phyloP scores from a whole-genome alignment of 208 protist genomes.

The Borovskyia barvae region DNA sequence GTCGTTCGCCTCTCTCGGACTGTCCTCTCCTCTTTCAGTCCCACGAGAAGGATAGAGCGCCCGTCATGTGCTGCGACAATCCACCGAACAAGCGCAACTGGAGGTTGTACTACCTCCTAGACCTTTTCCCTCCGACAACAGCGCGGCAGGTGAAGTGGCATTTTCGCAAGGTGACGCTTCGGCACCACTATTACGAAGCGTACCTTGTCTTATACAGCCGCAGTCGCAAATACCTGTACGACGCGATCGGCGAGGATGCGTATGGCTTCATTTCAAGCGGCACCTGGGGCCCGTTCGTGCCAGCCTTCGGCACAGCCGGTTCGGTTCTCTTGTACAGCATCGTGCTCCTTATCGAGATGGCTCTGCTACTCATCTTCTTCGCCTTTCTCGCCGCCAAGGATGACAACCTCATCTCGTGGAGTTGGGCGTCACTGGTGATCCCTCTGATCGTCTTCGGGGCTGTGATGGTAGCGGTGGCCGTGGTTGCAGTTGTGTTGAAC shows the following conservation, averaged over 20 bases:
- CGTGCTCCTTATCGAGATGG: constrained; percentile 50
- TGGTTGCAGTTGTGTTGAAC: constrained; percentile 61
- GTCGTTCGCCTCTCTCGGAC: too few species aligned
- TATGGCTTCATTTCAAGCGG: constrained; percentile 83
- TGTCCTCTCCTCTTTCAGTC: too few species aligned
- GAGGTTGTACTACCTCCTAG: constrained; percentile 83
- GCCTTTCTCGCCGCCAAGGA: constrained; percentile 53
- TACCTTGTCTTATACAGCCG: constrained; percentile 80
- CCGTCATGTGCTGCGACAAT: constrained; percentile 41
- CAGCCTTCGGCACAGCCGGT: constrained; percentile 46
- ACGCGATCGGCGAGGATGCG: constrained; percentile 73
- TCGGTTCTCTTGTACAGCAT: constrained; percentile 62
- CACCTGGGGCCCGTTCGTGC: constrained; percentile 83
- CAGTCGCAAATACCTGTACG: constrained; percentile 81
- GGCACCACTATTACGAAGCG: constrained; percentile 87
- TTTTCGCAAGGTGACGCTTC: constrained; percentile 83
- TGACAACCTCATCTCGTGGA: constrained; percentile 36
- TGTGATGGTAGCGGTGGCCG: constrained; percentile 42
- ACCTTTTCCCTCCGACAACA: constrained; percentile 64
- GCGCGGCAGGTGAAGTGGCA: constrained; percentile 81
- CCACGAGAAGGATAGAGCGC: too few species aligned
- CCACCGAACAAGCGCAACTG: constrained; percentile 56
- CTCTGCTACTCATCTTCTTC: constrained; percentile 68
- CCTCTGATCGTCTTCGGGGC: constrained; percentile 61
- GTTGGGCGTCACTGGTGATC: constrained; percentile 38